A percentile compares a stretch with the other conserved stretches of the same genome.
These are phyloP conservation scores for Colletotrichum sp. DNA, from an alignment of 2,329 filamentous ascomycete species.

Conservation along the genomic window DNA sequence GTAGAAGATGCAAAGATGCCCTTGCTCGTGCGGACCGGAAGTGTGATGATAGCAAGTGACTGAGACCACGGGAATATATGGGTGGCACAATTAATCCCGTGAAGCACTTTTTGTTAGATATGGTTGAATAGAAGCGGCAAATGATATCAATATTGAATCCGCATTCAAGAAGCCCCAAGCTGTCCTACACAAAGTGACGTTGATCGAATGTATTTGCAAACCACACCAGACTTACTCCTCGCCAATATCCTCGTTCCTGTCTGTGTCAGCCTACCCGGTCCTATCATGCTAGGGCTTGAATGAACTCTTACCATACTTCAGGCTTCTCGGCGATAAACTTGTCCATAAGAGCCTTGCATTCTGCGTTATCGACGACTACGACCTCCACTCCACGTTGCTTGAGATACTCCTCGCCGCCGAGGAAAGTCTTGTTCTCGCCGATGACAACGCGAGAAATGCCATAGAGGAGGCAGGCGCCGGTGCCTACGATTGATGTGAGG, in stretches of 20 bases:
- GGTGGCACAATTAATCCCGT: not conserved
- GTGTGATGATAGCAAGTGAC: not conserved
- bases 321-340: slow-evolving; percentile 76
- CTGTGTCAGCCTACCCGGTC: not conserved
- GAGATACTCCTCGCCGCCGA: slow-evolving; percentile 76
- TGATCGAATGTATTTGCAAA: not conserved
- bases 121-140: slow-evolving; percentile 17
- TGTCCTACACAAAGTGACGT: not conserved
- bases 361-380: slow-evolving; percentile 69
- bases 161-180: not conserved
- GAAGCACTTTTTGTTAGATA: slow-evolving; percentile 4
- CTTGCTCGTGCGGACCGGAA: not conserved
- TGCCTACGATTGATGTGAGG: slow-evolving; percentile 38
- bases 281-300: no score
- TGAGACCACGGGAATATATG: not conserved
- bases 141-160: not conserved
- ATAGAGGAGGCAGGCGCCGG: slow-evolving; percentile 78
- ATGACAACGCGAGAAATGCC: slow-evolving; percentile 77
- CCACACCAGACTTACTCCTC: not conserved
- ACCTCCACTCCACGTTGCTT: slow-evolving; percentile 73
- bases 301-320: slow-evolving; percentile 65
- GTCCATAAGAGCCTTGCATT: slow-evolving; percentile 73
- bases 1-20: not conserved
- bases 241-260: slow-evolving; percentile 19
- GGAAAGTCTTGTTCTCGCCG: slow-evolving; percentile 77